A percentile compares a stretch with the other conserved stretches of the same genome.
Evolutionary conservation across 129 eudicot genomes (phyloP).

Genomic region (Pittosporum tobira): DNA sequence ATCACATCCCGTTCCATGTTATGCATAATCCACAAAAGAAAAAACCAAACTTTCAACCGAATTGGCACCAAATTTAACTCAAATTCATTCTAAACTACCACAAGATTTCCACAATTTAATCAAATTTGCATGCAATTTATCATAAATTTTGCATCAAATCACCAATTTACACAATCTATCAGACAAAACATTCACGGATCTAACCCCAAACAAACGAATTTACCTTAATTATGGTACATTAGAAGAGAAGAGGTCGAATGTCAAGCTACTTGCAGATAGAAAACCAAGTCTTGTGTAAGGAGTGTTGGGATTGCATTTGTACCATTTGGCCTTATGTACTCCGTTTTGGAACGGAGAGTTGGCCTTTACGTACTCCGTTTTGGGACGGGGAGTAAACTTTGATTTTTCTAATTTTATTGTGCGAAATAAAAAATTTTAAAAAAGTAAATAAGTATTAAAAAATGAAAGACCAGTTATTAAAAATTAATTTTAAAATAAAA

Average conservation of each 20-base stretch:
- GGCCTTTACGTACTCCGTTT: too few relatives aligned
- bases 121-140: not conserved
- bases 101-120: not conserved
- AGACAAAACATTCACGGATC: conserved; percentile 29
- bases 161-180: too few relatives aligned
- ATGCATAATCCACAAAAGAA: conserved; percentile 10
- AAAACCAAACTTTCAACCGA: conserved; percentile 16
- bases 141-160: not conserved
- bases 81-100: not conserved
- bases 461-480: too few relatives aligned
- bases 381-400: too few relatives aligned
- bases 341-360: too few relatives aligned
- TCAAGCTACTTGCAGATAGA: not conserved
- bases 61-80: conserved; percentile 15
- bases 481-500: too few relatives aligned
- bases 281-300: not conserved
- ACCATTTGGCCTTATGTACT: too few relatives aligned
- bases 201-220: conserved; percentile 9
- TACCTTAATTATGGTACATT: not conserved
- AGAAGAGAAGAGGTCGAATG: not conserved
- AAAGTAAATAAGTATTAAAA: too few relatives aligned
- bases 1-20: conserved; percentile 70
- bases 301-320: too few relatives aligned
- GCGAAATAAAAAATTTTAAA: too few relatives aligned
- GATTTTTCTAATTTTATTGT: too few relatives aligned